Conservation (phyloP, 129 eudicot genomes). For the Flaveria robusta region DNA sequence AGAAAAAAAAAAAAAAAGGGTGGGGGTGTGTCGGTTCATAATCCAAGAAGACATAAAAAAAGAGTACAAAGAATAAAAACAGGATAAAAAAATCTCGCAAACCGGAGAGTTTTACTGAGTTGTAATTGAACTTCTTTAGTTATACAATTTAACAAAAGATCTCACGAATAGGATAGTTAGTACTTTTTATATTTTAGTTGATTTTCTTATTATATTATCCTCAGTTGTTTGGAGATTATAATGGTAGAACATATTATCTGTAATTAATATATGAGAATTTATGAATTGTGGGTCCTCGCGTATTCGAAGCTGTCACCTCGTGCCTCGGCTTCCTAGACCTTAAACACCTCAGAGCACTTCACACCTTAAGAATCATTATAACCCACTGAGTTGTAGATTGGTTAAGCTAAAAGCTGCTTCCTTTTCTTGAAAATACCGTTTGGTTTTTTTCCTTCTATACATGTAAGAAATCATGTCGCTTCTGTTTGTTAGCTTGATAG, state of each 20-base stretch:
- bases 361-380: background rate
- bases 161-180: background rate
- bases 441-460: background rate
- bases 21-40: too few species aligned
- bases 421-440: background rate
- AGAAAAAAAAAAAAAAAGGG: too few species aligned
- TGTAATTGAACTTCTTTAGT: background rate
- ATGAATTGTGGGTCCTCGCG: background rate
- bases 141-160: background rate
- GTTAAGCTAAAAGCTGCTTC: background rate
- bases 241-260: background rate
- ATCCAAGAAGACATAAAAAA: too few species aligned
- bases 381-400: background rate
- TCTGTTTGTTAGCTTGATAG: background rate
- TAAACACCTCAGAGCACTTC: background rate
- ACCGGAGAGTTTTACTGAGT: background rate
- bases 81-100: too few species aligned
- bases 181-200: background rate
- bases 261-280: background rate
- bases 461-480: background rate
- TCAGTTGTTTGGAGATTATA: background rate
- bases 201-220: too few species aligned
- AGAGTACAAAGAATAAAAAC: too few species aligned
- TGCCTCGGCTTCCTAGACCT: background rate
- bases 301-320: background rate